Base-by-base conservation (phyloP, 2,329 filamentous ascomycete genomes). In the Fusarium foetens region DNA sequence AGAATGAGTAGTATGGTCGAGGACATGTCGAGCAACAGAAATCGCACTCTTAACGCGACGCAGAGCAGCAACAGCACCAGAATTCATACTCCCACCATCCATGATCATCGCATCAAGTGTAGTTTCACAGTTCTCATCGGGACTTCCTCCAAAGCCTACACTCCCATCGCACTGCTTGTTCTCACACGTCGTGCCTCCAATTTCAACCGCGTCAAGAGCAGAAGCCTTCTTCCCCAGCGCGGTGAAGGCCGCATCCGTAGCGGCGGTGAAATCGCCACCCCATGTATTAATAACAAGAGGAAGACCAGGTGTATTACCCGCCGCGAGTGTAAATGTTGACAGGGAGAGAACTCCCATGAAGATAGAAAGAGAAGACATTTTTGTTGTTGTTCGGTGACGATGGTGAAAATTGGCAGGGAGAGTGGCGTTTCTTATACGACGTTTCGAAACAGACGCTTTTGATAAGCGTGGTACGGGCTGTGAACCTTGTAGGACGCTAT, bases 61-160 rank as follows among this genome's bases (percentile, higher is more conserved):
- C 25, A 89, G 78, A 1, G 81, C 84, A 0, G 86, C 87, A 9
- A 89, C 87, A 9, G 86, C 86, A 45, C 87, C 87, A 1, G 83
- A 82, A 21, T 87, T 86, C 80, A 89, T 82, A n/a, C 81, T 86
- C 0, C 77, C 79, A 33, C 87, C 87, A 75, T 89, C 87, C 84
- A 89, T 88, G 77, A 89, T 83, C 81, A 89, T 83, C n/a, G 87
- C 87, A 77, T 89, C 87, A 19, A 89, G 85, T 1, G 87, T 88
- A 6, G 87, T 89, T 79, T 89, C 87, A 79, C 87, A 89, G 36
- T 79, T 77, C 75, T 89, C 87, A 68, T 88, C 86, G 0, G 87
- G 86, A 5, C 86, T 88, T 12, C 87, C 87, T 59, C 87, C 87
- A 72, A 80, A 88, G 57, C 87, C 87, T 41, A 89, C 87, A 41